A percentile compares a stretch with the other conserved stretches of the same genome.
Evolutionary conservation across 805 yeast species (phyloP).

Genomic region (Helenozyma rhizophorensis): DNA sequence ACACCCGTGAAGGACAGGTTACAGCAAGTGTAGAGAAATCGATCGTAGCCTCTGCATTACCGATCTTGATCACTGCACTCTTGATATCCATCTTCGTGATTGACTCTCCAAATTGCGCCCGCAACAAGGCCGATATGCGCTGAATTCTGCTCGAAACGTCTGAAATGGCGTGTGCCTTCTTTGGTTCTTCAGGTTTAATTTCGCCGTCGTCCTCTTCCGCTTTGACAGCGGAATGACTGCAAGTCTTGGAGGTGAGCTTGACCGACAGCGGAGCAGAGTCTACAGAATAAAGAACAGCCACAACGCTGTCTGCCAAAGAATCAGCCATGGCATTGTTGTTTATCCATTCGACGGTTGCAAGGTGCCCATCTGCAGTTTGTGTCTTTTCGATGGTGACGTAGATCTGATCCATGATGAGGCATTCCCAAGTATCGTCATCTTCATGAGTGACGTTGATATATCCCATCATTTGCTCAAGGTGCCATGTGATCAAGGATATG

Average conservation of each 20-base stretch:
- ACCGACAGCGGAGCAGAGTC: slow-evolving; percentile 96
- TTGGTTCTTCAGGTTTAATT: slow-evolving; percentile 9
- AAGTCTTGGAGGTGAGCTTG: slow-evolving; percentile 66
- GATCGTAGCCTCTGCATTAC: slow-evolving; percentile 68
- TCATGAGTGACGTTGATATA: slow-evolving; percentile 60
- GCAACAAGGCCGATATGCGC: slow-evolving; percentile 58
- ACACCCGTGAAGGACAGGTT: slow-evolving; percentile 64
- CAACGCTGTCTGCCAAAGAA: slow-evolving; percentile 88
- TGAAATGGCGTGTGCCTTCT: slow-evolving; percentile 23
- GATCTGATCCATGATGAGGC: slow-evolving; percentile 43
- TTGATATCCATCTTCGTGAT: slow-evolving; percentile 36
- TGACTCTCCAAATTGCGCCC: slow-evolving; percentile 86
- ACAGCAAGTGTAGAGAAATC: slow-evolving; percentile 64
- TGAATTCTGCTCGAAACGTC: slow-evolving; percentile 30
- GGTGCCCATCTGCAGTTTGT: slow-evolving; percentile 21
- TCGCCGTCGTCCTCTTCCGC: slow-evolving; percentile 18
- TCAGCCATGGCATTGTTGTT: slow-evolving; percentile 81
- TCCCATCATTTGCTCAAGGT: slow-evolving; percentile 94
- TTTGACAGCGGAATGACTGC: slow-evolving; percentile 38
- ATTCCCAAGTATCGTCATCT: slow-evolving; percentile 42
- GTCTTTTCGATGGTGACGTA: slow-evolving; percentile 39
- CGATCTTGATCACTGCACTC: slow-evolving; percentile 66
- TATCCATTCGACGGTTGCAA: slow-evolving; percentile 81
- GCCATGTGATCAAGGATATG: slow-evolving; percentile 79
- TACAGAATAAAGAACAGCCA: slow-evolving; percentile 85